Conservation (phyloP, 352 stramenopile genomes). For the Globisporangium acanthophoron region DNA sequence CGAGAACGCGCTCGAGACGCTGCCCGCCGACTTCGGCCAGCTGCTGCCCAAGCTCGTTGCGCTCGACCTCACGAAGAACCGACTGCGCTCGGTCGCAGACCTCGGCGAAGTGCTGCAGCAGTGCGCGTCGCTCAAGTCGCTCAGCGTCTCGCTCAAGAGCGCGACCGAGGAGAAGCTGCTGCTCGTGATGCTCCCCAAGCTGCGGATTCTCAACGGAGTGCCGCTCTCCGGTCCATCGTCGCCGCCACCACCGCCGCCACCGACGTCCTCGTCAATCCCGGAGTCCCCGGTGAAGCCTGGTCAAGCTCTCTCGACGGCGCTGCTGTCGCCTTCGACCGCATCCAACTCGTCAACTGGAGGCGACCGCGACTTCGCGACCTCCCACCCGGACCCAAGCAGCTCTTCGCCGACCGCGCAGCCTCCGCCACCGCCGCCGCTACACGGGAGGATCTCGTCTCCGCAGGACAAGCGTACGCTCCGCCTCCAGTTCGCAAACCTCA, state of each 20-base stretch:
- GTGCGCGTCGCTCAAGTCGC: constrained; percentile 50
- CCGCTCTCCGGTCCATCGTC: constrained; percentile 13
- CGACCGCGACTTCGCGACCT: not conserved
- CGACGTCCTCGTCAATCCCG: not conserved
- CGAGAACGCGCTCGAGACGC: constrained; percentile 34
- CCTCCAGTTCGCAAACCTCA: constrained; percentile 23
- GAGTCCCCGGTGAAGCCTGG: constrained; percentile 12
- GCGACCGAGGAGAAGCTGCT: constrained; percentile 46
- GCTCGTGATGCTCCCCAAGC: constrained; percentile 42
- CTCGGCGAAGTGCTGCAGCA: constrained; percentile 34
- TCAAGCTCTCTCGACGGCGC: constrained; percentile 1
- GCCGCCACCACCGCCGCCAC: constrained; percentile 12
- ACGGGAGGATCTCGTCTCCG: constrained; percentile 13
- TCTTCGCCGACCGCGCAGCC: not conserved
- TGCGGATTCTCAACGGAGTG: constrained; percentile 57
- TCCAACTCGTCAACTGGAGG: constrained; percentile 13
- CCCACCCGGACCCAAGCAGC: not conserved
- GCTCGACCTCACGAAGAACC: constrained; percentile 52
- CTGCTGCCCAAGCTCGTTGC: constrained; percentile 48
- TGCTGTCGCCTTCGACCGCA: constrained; percentile 7
- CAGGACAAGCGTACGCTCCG: constrained; percentile 32
- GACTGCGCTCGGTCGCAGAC: constrained; percentile 32
- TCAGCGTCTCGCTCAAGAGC: constrained; percentile 45
- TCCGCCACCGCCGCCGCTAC: not conserved
- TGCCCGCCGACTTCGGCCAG: constrained; percentile 33